Percentiles rank a stretch among this genome's conserved stretches.
Conservation (phyloP, 495 filamentous ascomycete genomes). For the Mycothermus thermophilus region DNA sequence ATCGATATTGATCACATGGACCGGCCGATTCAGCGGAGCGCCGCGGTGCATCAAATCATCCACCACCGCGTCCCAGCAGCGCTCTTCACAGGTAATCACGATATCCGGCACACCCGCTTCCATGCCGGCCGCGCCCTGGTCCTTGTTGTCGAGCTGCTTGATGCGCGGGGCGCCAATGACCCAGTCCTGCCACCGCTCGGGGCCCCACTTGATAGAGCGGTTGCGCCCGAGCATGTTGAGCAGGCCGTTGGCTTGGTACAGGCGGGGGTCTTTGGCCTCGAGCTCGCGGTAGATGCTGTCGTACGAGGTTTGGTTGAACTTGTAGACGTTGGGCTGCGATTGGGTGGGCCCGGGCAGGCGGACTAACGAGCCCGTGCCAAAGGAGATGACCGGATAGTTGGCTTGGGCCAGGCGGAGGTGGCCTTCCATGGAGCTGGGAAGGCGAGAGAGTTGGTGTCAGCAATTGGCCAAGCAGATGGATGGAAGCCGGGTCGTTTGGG, state of each 20-base stretch:
- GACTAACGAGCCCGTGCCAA: conserved; percentile 91
- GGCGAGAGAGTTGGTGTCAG: conserved; percentile 5
- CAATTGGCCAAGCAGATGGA: background rate
- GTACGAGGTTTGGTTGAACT: conserved; percentile 92
- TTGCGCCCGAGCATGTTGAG: conserved; percentile 94
- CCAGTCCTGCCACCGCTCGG: conserved; percentile 99
- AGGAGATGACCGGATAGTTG: conserved; percentile 90
- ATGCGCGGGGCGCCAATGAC: conserved; percentile 69
- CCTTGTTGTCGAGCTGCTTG: conserved; percentile 41
- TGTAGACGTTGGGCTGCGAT: conserved; percentile 88
- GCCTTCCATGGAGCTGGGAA: conserved; percentile 94
- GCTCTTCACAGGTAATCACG: conserved; percentile 94
- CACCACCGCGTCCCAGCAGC: conserved; percentile 96
- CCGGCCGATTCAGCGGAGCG: conserved; percentile 68
- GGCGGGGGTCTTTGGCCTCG: conserved; percentile 63
- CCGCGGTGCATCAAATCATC: conserved; percentile 84
- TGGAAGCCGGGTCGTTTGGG: background rate
- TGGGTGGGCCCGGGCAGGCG: conserved; percentile 87
- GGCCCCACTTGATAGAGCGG: conserved; percentile 78
- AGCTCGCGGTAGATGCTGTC: conserved; percentile 83
- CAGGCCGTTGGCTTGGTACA: conserved; percentile 86
- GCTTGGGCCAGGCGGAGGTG: conserved; percentile 78
- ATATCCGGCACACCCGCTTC: conserved; percentile 87
- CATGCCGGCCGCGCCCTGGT: conserved; percentile 61
- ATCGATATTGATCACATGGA: conserved; percentile 96